Base-by-base conservation (phyloP, 1,139 yeast species). In the Candida sojae region DNA sequence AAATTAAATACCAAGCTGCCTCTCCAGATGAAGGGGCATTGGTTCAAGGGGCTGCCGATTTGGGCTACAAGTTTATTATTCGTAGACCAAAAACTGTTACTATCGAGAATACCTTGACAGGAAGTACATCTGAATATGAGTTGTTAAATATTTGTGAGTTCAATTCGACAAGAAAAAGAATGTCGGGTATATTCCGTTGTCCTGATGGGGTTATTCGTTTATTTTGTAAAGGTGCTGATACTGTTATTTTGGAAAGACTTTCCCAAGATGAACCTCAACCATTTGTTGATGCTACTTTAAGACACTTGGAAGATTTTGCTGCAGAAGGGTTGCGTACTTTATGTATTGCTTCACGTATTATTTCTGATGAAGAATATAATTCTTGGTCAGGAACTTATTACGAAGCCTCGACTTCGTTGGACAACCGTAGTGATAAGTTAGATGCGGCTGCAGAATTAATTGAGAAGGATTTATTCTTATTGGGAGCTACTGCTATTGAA, bases 1-100 rank as follows among this genome's bases (percentile, higher is more conserved):
- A 74, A 1, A 86, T 93, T 56, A 92, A 89, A 64, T 95, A 95
- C 63, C 99, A 95, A 69, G 99, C 99, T 0, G 97, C 99, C 0
- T 92, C 98, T 1, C 99, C 99, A 0, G 99, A 95, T 70, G 99
- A 95, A 73, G 99, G 99, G 48, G 99, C 99, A 0, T 75, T 95
- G 53, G 99, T 95, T 3, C 92, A 93, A 59, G 99, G 99, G 50
- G 99, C 97, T 17, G 95, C 72, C 0, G 77, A 75, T 59, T 73
- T 93, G 47, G 98, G 97, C 0, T 93, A 87, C 64, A 85, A 80
- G 55, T 95, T 95, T 63, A 79, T 81, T 10, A 83, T 91, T 42
- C 88, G 99, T 70, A 83, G 84, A 48, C 99, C 99, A 6, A 86
- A 85, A 55, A 79, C 88, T 25, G 88, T 95, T 38, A 82, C 90